phyloP scores from a whole-genome alignment of 2,329 filamentous ascomycete genomes.

The Talaromyces marneffei region DNA sequence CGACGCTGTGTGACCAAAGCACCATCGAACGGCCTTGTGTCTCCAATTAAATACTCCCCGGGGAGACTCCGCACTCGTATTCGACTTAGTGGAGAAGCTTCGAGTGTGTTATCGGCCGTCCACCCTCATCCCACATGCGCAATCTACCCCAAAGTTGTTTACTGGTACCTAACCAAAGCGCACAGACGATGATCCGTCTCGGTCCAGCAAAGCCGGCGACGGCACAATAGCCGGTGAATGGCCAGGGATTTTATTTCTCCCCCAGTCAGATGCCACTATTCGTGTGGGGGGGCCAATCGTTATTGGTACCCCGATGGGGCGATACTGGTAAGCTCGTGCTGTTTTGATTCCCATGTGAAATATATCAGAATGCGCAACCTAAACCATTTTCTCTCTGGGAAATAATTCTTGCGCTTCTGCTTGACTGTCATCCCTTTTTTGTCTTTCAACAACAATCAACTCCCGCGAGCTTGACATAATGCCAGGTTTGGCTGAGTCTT shows the following conservation, averaged over 20 bases:
- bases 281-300: slow-evolving; percentile 1
- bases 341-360: not conserved
- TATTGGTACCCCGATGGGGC: not conserved
- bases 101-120: not conserved
- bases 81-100: not conserved
- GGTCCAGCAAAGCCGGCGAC: not conserved
- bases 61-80: not conserved
- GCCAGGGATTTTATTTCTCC: not conserved
- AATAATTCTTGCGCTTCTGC: not conserved
- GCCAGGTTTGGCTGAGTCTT: slow-evolving; percentile 34
- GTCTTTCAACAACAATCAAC: not conserved
- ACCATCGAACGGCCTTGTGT: not conserved
- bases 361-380: not conserved
- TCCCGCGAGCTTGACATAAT: not conserved
- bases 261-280: slow-evolving; percentile 12
- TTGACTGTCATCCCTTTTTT: not conserved
- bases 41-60: not conserved
- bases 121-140: not conserved
- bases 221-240: not conserved
- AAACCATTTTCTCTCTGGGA: not conserved
- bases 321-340: not conserved
- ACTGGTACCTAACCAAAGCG: not conserved
- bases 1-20: not conserved
- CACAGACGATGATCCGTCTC: slow-evolving; percentile 2
- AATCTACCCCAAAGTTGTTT: not conserved